Base-by-base conservation (phyloP, 345 rosid genomes). In the Stellera chamaejasme region DNA sequence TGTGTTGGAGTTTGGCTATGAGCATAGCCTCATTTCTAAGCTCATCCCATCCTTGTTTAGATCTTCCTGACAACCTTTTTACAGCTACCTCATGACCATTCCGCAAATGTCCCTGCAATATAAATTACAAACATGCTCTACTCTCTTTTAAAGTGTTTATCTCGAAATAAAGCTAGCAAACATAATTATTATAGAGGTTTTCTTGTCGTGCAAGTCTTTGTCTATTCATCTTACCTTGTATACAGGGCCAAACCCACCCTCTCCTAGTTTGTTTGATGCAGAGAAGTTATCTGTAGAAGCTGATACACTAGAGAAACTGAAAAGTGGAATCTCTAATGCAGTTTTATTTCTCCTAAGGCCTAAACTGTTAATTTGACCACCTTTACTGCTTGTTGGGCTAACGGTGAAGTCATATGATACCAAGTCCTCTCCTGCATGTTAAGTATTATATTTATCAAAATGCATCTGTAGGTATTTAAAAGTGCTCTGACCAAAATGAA, bases 221-320 rank as follows among this genome's bases (percentile, higher is more conserved):
- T 0, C 12, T 45, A 47, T 47, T 10, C 15, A 11, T 19, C 23
- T 19, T 48, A 58, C 54, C 62, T 58, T 48, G 53, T 58, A 58
- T 2, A 58, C 61, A 47, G 61, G 61, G 28, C 61, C 61, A 45
- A 58, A 58, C 10, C 61, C 61, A 47, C 61, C 61, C 52, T 58
- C 61, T 58, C 61, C 61, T 45, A 58, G 61, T 39, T 58, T 58
- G 1, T 58, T 58, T 15, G 51, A 45, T n/a, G 32, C 6, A 2
- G 53, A 58, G 62, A 47, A 58, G 16, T 48, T 16, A 16, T 58
- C 13, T 13, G 62, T 58, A 12, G 52, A 43, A 27, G 53, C 45
- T 10, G 45, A 48, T 0, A 32, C 53, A n/a, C 62, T 58, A 1
- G 62, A 58, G 19, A 58, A 47, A 28, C 62, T 58, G 53, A 58